Percentiles rank a stretch among this genome's conserved stretches.
Evolutionary conservation across 805 yeast species (phyloP).

Genomic region (Pichia manshurica): DNA sequence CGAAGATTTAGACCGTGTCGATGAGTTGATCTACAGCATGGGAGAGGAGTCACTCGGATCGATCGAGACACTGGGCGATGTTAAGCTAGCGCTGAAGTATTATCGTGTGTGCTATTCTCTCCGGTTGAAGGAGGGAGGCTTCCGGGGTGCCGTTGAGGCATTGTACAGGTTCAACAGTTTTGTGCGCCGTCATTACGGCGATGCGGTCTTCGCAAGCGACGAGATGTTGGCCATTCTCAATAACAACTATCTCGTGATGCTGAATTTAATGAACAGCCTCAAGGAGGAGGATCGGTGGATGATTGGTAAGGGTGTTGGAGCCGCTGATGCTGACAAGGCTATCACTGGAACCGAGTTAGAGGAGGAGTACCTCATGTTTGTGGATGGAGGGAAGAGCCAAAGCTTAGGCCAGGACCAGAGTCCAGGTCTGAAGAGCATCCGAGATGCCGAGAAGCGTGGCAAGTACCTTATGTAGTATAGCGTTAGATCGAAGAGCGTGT

Average conservation of each 20-base stretch:
- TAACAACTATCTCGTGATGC: slow-evolving; percentile 35
- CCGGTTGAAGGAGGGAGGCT: slow-evolving; percentile 44
- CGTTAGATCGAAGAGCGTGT: too few species aligned
- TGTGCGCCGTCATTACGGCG: slow-evolving; percentile 7
- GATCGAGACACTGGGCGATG: slow-evolving; percentile 17
- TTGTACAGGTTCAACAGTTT: slow-evolving; percentile 36
- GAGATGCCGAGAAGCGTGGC: neutral
- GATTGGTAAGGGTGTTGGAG: slow-evolving; percentile 19
- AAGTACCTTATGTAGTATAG: neutral
- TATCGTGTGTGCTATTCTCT: slow-evolving; percentile 48
- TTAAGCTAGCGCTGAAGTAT: slow-evolving; percentile 34
- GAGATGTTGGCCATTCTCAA: slow-evolving; percentile 20
- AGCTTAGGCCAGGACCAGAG: too few species aligned
- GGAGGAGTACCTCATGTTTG: slow-evolving; percentile 18
- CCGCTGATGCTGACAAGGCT: slow-evolving; percentile 10
- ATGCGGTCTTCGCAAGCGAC: slow-evolving; percentile 2
- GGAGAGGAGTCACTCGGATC: slow-evolving; percentile 18
- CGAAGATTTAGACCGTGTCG: slow-evolving; percentile 39
- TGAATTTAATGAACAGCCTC: slow-evolving; percentile 35
- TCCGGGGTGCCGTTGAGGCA: slow-evolving; percentile 43
- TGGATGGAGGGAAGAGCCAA: neutral
- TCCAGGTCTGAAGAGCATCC: too few species aligned
- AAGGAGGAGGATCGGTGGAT: slow-evolving; percentile 38
- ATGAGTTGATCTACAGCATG: slow-evolving; percentile 33
- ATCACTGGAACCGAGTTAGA: slow-evolving; percentile 20